Evolutionary conservation across 352 stramenopile genomes (phyloP), one percentile per base, ranked within the genome.

Genomic region (Hyaloperonospora arabidopsidis): DNA sequence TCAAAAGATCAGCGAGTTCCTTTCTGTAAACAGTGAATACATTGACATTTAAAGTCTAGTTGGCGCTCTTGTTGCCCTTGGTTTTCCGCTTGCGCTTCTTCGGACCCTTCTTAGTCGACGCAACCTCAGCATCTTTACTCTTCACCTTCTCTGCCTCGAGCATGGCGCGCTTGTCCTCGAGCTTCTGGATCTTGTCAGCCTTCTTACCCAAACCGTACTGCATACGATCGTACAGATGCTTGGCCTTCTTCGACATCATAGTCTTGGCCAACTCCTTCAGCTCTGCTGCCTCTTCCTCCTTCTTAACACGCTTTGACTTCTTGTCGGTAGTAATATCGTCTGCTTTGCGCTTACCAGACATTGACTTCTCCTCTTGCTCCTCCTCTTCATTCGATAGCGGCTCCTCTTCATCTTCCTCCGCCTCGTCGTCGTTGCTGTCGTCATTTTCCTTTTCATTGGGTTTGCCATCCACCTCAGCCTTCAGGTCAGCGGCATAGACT

Each of bases 161-260:
- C 69, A 77, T 65, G n/a, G 55, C 67, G 45, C 79, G 79, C 65
- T 93, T 93, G 63, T 75, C 79, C 57, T 93, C 80, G 8, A 93
- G 69, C 43, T 76, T 81, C 56, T 91, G 72, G 47, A 93, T 86
- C 57, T 89, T 89, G 69, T 93, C 80, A 25, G 77, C 72, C 71
- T 91, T 91, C 66, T 90, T 92, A 59, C 80, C 77, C 32, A 95
- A 70, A 49, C 87, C 87, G 68, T 93, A 92, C 70, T 95, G 87
- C 87, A 96, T 96, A 23, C 86, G 81, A 60, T 92, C 82, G 54
- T 96, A 95, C 62, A 96, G 68, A 32, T 86, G 76, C 67, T 93
- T 94, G 19, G 86, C 68, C 71, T 96, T 96, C 67, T 96, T 96
- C 39, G 83, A 93, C 87, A 96, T 96, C 84, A 96, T 95, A 23